A percentile compares a stretch with the other conserved stretches of the same genome.
Evolutionary conservation across 495 filamentous ascomycete species (phyloP).

Genomic region (Neurospora sp.): DNA sequence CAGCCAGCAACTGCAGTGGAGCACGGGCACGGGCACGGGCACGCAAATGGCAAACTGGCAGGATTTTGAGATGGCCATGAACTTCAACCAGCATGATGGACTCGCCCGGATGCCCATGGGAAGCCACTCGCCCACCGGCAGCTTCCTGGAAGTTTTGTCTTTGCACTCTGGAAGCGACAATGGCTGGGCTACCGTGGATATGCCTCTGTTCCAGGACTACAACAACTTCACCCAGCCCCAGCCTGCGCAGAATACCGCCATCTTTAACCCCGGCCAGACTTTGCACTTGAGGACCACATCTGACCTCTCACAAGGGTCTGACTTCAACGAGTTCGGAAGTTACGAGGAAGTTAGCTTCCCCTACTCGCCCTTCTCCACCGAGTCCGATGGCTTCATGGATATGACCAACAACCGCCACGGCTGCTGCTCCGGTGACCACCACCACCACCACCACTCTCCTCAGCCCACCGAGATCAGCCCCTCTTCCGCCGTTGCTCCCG

Average conservation of each 20-base stretch:
- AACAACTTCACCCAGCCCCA: conserved; percentile 38
- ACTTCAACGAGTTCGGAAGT: conserved; percentile 58
- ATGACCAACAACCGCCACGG: conserved; percentile 33
- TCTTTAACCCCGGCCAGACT: conserved; percentile 80
- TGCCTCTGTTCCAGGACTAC: conserved; percentile 31
- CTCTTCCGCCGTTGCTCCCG: conserved; percentile 53
- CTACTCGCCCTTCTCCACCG: conserved; percentile 58
- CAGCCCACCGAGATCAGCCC: conserved; percentile 48
- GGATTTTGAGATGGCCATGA: conserved; percentile 54
- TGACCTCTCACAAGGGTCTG: conserved; percentile 65
- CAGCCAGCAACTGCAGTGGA: conserved; percentile 53
- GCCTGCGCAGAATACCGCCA: conserved; percentile 45
- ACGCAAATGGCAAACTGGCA: conserved; percentile 53
- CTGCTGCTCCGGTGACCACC: conserved; percentile 37
- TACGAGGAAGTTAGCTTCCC: conserved; percentile 71
- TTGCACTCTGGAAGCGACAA: conserved; percentile 71
- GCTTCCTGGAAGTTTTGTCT: conserved; percentile 74
- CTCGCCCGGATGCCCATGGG: conserved; percentile 48
- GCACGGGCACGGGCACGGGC: conserved; percentile 23
- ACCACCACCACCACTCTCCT: conserved; percentile 28
- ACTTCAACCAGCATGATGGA: conserved; percentile 40
- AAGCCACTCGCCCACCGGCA: conserved; percentile 73
- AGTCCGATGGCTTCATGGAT: conserved; percentile 49
- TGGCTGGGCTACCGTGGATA: conserved; percentile 69
- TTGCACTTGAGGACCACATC: conserved; percentile 77